Evolutionary conservation across 352 stramenopile species (phyloP).

Genomic region (Globisporangium orthogonon): DNA sequence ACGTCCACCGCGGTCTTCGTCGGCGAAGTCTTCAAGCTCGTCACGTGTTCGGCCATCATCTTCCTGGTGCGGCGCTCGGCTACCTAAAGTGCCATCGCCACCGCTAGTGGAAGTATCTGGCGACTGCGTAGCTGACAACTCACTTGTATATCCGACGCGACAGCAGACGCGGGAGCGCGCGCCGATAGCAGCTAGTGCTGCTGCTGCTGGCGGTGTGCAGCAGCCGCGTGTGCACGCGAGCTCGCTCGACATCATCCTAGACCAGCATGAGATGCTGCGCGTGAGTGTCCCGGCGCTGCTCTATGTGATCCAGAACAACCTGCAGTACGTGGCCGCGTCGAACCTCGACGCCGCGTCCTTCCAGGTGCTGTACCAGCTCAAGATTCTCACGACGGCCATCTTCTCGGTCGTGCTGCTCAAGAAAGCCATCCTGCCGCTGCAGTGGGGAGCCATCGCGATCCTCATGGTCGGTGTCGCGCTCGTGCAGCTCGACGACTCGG

Average conservation of each 20-base stretch:
- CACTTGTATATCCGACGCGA: no score
- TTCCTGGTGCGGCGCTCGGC: constrained; percentile 15
- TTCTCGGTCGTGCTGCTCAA: constrained; percentile 80
- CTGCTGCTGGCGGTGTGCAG: not conserved
- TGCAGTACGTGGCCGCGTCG: constrained; percentile 76
- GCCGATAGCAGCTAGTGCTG: not conserved
- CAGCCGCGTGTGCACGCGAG: constrained; percentile 10
- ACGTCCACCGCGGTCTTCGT: constrained; percentile 67
- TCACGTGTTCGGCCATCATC: constrained; percentile 40
- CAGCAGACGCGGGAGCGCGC: not conserved
- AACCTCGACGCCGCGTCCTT: constrained; percentile 79
- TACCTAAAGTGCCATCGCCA: no score
- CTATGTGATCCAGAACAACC: constrained; percentile 83
- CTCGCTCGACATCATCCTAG: constrained; percentile 41
- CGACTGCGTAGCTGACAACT: not conserved
- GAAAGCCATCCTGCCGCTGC: constrained; percentile 58
- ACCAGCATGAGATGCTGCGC: constrained; percentile 52
- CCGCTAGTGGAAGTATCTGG: no score
- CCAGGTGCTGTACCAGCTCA: constrained; percentile 85
- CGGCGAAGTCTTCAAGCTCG: constrained; percentile 68
- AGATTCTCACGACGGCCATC: constrained; percentile 82
- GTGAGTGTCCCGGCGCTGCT: constrained; percentile 72
- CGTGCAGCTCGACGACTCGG: constrained; percentile 59
- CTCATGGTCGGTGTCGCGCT: constrained; percentile 79
- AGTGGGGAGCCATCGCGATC: constrained; percentile 74